Base-by-base conservation (phyloP, 2,329 filamentous ascomycete genomes). In the Lachnellula arida region DNA sequence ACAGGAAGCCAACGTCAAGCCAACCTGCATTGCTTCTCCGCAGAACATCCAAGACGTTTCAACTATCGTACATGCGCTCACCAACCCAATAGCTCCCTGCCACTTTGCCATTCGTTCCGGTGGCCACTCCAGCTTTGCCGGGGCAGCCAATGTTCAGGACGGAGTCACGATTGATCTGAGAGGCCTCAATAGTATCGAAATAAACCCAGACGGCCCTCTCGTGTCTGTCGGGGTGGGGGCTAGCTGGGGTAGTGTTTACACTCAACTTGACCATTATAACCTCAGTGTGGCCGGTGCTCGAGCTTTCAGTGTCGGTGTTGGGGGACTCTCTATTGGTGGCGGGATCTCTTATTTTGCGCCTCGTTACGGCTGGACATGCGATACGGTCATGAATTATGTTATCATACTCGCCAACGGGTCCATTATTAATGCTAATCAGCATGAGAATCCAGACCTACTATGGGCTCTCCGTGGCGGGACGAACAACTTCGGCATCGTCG, bases 151-250 rank as follows among this genome's bases (percentile, higher is more conserved):
- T 60, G 76, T 79, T 48, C 67, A 75, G 12, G 74, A 70, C 2
- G 79, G 78, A 0, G 70, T 79, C 1, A 66, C 79, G 4, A 76
- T 85, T 59, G 79, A 79, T 15, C 72, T 80, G 11, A 71, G 68
- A 32, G 56, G 60, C 17, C 37, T 68, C 8, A 61, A 63, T 28
- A 23, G 60, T 32, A 54, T 69, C 32, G 59, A 71, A 1, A 54
- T 65, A 7, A 64, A 65, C 12, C 51, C 59, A 1, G 64, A 71
- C 19, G 63, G 65, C 9, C 65, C 59, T 0, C 60, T 64, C 5
- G 71, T 68, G 5, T 63, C 59, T 5, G 59, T 77, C 9, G 74
- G 73, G 0, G 55, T 71, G 4, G 75, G 74, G 8, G 66, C 67
- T 39, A 61, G 64, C 12, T 77, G 75, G 75, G 51, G 58, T 5